phyloP scores from a whole-genome alignment of 176 grass and related monocot species.

The Dactylis glomerata region DNA sequence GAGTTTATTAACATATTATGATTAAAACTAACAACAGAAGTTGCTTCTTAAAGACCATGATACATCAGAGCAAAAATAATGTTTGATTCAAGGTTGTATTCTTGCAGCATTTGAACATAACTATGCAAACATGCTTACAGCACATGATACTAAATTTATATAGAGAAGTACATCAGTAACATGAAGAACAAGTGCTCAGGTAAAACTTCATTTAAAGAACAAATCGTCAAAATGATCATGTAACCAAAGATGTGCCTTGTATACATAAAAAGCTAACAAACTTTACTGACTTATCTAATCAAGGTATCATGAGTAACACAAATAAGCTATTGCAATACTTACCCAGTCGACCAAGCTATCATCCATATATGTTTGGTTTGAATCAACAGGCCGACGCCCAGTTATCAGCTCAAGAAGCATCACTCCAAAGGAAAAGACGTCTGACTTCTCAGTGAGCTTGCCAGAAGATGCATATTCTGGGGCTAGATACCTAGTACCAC shows the following conservation, averaged over 20 bases:
- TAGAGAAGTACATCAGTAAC: not conserved
- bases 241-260: not conserved
- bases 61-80: not conserved
- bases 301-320: slow-evolving; percentile 13
- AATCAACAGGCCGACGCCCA: slow-evolving; percentile 80
- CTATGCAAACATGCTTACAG: not conserved
- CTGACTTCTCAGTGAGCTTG: slow-evolving; percentile 95
- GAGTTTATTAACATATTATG: not conserved
- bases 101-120: not conserved
- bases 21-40: not conserved
- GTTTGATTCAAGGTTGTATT: not conserved
- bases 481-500: slow-evolving; percentile 77
- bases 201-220: not conserved
- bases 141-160: not conserved
- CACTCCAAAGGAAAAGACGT: slow-evolving; percentile 92
- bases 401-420: slow-evolving; percentile 99
- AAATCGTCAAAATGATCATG: slow-evolving; percentile 3
- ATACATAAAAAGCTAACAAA: not conserved
- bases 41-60: not conserved
- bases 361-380: slow-evolving; percentile 77
- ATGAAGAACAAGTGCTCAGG: not conserved
- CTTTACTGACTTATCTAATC: not conserved
- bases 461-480: slow-evolving; percentile 97
- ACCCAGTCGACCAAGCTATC: slow-evolving; percentile 99
- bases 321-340: slow-evolving; percentile 32